Evolutionary conservation across 2,329 filamentous ascomycete species (phyloP), one percentile per base, ranked within the genome.

Genomic region (Helicocarpus griseus): DNA sequence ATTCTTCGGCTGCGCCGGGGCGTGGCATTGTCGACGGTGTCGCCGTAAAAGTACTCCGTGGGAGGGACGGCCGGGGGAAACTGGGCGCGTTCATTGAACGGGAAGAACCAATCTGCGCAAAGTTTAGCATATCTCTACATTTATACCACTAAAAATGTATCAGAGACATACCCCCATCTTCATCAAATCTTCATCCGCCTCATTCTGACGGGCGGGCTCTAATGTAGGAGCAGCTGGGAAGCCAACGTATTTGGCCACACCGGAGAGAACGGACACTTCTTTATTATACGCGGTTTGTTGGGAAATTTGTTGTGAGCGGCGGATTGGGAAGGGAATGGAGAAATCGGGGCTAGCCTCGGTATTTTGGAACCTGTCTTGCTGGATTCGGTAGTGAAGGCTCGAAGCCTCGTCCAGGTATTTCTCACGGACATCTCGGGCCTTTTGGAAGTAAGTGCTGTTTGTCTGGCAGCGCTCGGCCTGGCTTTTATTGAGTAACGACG

Each of bases 181-280:
- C 65, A 86, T 83, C 57, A 97, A 75, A 70, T 98, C 93, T 47
- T 91, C 85, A 51, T 95, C 88, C 44, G 93, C 71, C 63, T 96
- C 89, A 9, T 79, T 74, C 21, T 78, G 69, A 35, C 85, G 83
- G 24, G 87, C 86, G 39, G 86, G 79, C 53, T 77, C 77, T 69
- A 98, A 85, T 31, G 87, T 78, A 19, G 93, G 93, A n/a, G 90
- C 93, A 29, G 91, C 90, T 33, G 93, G 93, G 70, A 98, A 98
- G 22, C 93, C 93, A 62, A 95, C 84, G 66, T 96, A 90, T 70
- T 96, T 97, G 33, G 91, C 90, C 48, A 97, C 78, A 35, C 91
- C 91, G 5, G 90, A 85, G 52, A 98, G 73, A 26, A 96, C 82
- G 0, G 90, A 95, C 4, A 98, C 90, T 66, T 98, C 93, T 58